Percentiles rank a stretch among this genome's conserved stretches.
Evolutionary conservation across 1,284 basidiomycete species (phyloP).

Genomic region (Athelia psychrophila): DNA sequence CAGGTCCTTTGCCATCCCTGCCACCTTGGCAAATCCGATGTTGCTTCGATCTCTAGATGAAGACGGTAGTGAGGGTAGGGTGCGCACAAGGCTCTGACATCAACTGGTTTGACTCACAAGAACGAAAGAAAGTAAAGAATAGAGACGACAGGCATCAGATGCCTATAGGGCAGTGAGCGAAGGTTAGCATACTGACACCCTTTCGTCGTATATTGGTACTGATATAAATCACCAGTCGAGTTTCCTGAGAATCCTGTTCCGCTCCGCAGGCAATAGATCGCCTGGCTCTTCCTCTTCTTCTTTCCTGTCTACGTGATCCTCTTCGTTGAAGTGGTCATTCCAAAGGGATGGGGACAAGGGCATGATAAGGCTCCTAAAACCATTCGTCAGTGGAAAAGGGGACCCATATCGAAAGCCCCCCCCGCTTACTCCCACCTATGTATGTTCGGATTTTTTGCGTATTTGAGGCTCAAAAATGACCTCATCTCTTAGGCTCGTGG

Average conservation of each 20-base stretch:
- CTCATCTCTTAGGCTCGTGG: too few relatives aligned
- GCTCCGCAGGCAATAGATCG: too few relatives aligned
- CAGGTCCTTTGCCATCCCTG: conserved; percentile 40
- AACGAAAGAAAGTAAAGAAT: background rate
- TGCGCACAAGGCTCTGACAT: background rate
- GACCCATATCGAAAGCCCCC: too few relatives aligned
- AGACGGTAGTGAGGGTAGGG: background rate
- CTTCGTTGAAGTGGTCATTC: too few relatives aligned
- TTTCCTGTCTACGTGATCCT: too few relatives aligned
- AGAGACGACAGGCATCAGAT: background rate
- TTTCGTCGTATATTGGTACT: background rate
- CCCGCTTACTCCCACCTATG: too few relatives aligned
- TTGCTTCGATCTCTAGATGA: background rate
- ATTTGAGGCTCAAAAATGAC: too few relatives aligned
- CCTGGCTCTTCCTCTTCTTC: too few relatives aligned
- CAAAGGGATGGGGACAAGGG: too few relatives aligned
- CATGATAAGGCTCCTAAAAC: too few relatives aligned
- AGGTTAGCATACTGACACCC: background rate
- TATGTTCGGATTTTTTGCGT: too few relatives aligned
- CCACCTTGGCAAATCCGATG: conserved; percentile 20
- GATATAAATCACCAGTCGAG: background rate
- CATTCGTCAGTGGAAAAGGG: too few relatives aligned
- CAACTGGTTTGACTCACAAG: background rate
- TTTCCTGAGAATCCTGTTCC: background rate
- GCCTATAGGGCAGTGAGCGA: background rate